A percentile compares a stretch with the other conserved stretches of the same genome.
phyloP scores from a whole-genome alignment of 768 basidiomycete genomes.

The Boletus pseudo-olivaceus region DNA sequence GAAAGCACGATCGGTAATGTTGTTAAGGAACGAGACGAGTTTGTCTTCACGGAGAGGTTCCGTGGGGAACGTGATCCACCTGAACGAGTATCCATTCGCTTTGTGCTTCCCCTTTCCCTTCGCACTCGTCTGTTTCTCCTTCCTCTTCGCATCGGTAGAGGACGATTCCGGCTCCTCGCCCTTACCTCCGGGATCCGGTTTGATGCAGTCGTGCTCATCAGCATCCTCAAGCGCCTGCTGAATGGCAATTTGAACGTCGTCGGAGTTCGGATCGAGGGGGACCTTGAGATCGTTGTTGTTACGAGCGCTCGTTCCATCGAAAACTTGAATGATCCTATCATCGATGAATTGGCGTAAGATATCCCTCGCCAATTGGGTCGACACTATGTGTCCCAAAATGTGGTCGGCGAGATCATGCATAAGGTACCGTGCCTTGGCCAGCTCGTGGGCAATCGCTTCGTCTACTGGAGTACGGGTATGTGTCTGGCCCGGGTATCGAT shows the following conservation, averaged over 20 bases:
- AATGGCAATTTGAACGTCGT: background rate
- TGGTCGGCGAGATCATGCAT: slow-evolving; percentile 1
- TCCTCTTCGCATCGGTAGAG: background rate
- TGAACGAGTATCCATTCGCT: background rate
- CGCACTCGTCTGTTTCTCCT: too few species aligned
- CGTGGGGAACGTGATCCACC: background rate
- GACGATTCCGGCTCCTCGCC: too few species aligned
- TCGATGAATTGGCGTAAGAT: background rate
- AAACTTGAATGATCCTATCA: background rate
- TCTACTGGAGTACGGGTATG: background rate
- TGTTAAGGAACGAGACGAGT: slow-evolving; percentile 5
- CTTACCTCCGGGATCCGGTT: background rate
- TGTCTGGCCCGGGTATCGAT: background rate
- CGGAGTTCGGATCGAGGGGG: background rate
- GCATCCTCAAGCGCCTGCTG: slow-evolving; percentile 6
- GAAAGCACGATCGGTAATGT: background rate
- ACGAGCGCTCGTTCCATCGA: background rate
- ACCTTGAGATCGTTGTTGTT: background rate
- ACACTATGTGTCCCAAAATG: background rate
- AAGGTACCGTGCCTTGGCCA: slow-evolving; percentile 1
- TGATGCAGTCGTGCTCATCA: background rate
- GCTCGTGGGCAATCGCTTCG: slow-evolving; percentile 1
- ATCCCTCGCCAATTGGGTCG: background rate
- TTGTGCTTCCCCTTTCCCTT: background rate
- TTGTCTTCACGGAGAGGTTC: slow-evolving; percentile 1